A percentile compares a stretch with the other conserved stretches of the same genome.
phyloP scores from a whole-genome alignment of 2,329 filamentous ascomycete genomes.

The Trichoderma simmonsii region DNA sequence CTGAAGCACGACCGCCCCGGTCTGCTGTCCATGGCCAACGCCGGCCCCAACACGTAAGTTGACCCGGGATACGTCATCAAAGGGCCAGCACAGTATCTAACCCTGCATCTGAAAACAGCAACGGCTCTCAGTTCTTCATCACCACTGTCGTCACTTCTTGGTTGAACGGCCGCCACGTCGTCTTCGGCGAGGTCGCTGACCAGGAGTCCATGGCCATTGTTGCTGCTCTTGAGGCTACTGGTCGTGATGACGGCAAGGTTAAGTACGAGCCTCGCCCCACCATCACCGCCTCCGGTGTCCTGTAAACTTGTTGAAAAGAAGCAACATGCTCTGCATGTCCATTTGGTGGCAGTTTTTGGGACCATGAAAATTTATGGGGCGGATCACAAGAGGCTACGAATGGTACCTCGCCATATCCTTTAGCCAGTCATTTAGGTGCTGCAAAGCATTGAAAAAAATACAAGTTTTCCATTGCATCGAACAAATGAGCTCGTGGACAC shows the following conservation, averaged over 20 bases:
- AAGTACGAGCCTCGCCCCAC: constrained; percentile 56
- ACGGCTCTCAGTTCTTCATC: constrained; percentile 97
- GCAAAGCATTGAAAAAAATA: constrained; percentile 14
- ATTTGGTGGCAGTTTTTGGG: constrained; percentile 10
- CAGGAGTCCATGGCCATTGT: constrained; percentile 50
- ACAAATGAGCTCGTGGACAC: background rate
- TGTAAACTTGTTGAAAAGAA: constrained; percentile 36
- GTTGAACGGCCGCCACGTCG: constrained; percentile 79
- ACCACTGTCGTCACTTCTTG: constrained; percentile 90
- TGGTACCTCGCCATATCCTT: constrained; percentile 4
- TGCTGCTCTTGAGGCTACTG: constrained; percentile 60
- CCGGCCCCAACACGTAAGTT: constrained; percentile 83
- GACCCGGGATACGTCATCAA: background rate
- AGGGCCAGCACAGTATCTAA: background rate
- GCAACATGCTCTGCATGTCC: constrained; percentile 22
- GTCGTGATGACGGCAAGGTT: constrained; percentile 52
- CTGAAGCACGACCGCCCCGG: constrained; percentile 70
- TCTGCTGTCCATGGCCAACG: constrained; percentile 93
- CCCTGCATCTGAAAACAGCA: constrained; percentile 54
- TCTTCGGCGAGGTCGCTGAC: constrained; percentile 72
- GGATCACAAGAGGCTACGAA: background rate
- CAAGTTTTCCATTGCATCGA: background rate
- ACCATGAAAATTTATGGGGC: background rate
- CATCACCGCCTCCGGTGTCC: constrained; percentile 53
- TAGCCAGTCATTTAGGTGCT: constrained; percentile 6